phyloP scores from a whole-genome alignment of 164 flowering plant genomes.

The Annona squamosa region DNA sequence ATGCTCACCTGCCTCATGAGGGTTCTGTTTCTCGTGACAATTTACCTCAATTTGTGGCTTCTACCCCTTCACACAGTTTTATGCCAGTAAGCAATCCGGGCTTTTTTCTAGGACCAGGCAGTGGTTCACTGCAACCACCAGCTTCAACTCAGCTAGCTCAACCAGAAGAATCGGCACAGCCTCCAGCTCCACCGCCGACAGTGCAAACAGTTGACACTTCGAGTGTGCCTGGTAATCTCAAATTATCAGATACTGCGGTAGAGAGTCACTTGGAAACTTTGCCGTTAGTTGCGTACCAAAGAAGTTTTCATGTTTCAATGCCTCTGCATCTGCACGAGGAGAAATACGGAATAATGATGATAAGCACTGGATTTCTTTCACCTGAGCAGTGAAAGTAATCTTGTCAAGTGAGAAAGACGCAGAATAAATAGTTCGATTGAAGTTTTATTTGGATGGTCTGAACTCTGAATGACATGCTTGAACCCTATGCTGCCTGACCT shows the following conservation, averaged over 20 bases:
- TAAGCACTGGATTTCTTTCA: neutral
- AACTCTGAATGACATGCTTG: too few species aligned
- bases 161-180: conserved; percentile 34
- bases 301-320: neutral
- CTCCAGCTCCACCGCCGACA: conserved; percentile 86
- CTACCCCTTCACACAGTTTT: conserved; percentile 46
- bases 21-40: conserved; percentile 34
- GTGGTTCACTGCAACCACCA: conserved; percentile 52
- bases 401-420: too few species aligned
- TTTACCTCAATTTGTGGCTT: conserved; percentile 55
- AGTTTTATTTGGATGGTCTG: too few species aligned
- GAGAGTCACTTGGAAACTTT: neutral
- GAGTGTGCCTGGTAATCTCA: conserved; percentile 70
- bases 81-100: conserved; percentile 54
- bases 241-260: neutral
- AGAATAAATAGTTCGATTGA: too few species aligned
- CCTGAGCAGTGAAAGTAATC: too few species aligned
- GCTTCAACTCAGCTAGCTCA: conserved; percentile 53
- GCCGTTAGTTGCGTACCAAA: neutral
- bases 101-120: conserved; percentile 45
- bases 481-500: too few species aligned
- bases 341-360: neutral
- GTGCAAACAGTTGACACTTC: conserved; percentile 92
- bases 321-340: neutral
- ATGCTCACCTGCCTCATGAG: conserved; percentile 30